Evolutionary conservation across 352 stramenopile species (phyloP).

Genomic region (Phytophthora palmivora): DNA sequence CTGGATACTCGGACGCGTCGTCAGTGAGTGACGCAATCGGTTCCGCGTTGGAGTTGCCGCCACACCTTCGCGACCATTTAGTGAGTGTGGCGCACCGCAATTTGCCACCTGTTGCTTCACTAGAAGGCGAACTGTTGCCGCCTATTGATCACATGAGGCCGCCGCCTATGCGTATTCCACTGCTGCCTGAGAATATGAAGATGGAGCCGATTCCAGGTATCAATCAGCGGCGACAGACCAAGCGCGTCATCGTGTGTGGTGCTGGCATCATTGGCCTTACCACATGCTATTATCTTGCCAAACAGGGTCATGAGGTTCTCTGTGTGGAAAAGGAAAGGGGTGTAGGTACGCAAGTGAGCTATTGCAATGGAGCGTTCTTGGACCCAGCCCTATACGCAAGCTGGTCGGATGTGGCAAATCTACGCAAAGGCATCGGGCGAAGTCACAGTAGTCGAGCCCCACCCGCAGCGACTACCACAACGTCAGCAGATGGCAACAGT

Average conservation of each 20-base stretch:
- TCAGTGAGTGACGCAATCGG: constrained; percentile 43
- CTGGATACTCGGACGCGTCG: constrained; percentile 48
- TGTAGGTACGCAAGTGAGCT: constrained; percentile 83
- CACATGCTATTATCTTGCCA: constrained; percentile 87
- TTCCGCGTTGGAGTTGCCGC: constrained; percentile 50
- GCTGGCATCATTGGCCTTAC: constrained; percentile 87
- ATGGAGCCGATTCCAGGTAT: constrained; percentile 71
- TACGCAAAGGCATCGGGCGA: constrained; percentile 49
- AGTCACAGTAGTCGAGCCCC: constrained; percentile 14
- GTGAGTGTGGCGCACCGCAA: constrained; percentile 49
- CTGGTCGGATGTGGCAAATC: constrained; percentile 77
- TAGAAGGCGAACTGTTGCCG: constrained; percentile 63
- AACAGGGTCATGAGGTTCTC: constrained; percentile 86
- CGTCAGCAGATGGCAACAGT: constrained; percentile 38
- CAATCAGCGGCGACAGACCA: constrained; percentile 60
- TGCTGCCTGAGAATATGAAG: constrained; percentile 71
- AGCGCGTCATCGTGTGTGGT: constrained; percentile 88
- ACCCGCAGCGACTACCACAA: constrained; percentile 23
- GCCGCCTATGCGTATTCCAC: constrained; percentile 62
- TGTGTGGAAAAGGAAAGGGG: constrained; percentile 86
- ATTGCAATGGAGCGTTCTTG: constrained; percentile 85
- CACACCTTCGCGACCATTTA: constrained; percentile 68
- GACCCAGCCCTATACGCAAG: constrained; percentile 85
- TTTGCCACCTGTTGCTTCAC: constrained; percentile 30
- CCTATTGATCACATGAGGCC: constrained; percentile 64